phyloP scores from a whole-genome alignment of 768 basidiomycete genomes.

The Leucocoprinus sp. region DNA sequence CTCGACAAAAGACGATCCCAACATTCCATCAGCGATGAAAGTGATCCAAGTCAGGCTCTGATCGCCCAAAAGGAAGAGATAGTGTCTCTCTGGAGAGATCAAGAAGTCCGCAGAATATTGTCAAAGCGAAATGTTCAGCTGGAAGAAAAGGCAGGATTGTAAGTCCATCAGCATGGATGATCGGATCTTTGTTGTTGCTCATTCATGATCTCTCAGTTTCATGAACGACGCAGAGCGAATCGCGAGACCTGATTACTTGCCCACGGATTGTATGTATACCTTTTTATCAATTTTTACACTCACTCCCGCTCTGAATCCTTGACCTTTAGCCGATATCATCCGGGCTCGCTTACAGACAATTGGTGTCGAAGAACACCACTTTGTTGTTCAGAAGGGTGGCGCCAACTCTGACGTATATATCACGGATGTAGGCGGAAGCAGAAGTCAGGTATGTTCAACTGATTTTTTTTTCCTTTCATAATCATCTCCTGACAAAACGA shows the following conservation, averaged over 20 bases:
- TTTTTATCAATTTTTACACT: background rate
- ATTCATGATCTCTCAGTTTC: conserved; percentile 40
- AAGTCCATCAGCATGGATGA: conserved; percentile 21
- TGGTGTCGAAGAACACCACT: conserved; percentile 67
- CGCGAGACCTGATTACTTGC: conserved; percentile 43
- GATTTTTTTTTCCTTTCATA: background rate
- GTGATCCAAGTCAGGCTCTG: conserved; percentile 45
- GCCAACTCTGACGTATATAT: conserved; percentile 54
- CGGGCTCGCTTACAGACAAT: conserved; percentile 66
- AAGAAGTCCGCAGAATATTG: conserved; percentile 43
- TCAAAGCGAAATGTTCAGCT: conserved; percentile 41
- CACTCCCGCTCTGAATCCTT: background rate
- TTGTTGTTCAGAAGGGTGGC: conserved; percentile 43
- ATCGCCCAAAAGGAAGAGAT: conserved; percentile 53
- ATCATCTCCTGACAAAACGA: background rate
- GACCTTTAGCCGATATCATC: conserved; percentile 54
- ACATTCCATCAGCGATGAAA: conserved; percentile 19
- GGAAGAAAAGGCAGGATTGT: conserved; percentile 64
- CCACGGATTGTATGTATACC: conserved; percentile 55
- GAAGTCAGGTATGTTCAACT: conserved; percentile 33
- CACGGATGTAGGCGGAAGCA: conserved; percentile 62
- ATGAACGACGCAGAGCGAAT: conserved; percentile 62
- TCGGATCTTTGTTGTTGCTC: background rate
- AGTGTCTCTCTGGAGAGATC: conserved; percentile 52
- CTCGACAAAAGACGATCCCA: conserved; percentile 16